These are phyloP conservation scores for Crithidia mellificae DNA, from an alignment of 208 protist species.

Conservation along the genomic window DNA sequence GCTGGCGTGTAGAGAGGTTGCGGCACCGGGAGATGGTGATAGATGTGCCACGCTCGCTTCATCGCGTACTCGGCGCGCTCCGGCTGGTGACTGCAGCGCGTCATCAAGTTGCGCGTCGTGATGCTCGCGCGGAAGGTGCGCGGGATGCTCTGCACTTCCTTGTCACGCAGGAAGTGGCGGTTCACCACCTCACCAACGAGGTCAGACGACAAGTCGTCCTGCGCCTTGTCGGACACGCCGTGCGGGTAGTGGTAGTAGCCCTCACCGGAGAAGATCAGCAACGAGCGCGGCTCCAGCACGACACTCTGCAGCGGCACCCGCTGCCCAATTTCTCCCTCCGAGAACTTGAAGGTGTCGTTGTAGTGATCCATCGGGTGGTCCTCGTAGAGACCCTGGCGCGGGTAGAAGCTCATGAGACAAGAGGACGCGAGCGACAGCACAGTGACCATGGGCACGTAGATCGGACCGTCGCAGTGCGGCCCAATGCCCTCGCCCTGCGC, in stretches of 20 bases:
- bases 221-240: slow-evolving; percentile 72
- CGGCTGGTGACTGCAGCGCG: slow-evolving; percentile 85
- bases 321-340: slow-evolving; percentile 63
- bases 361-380: slow-evolving; percentile 91
- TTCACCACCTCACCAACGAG: slow-evolving; percentile 78
- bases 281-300: slow-evolving; percentile 85
- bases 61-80: slow-evolving; percentile 80
- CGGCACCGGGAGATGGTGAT: slow-evolving; percentile 70
- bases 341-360: slow-evolving; percentile 92
- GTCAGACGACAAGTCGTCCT: slow-evolving; percentile 57
- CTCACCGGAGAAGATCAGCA: slow-evolving; percentile 81
- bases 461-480: slow-evolving; percentile 89
- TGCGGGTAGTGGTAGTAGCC: slow-evolving; percentile 90
- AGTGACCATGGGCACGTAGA: slow-evolving; percentile 85
- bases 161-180: slow-evolving; percentile 62
- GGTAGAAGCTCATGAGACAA: slow-evolving; percentile 89
- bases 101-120: slow-evolving; percentile 85
- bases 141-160: slow-evolving; percentile 45
- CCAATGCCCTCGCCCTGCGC: slow-evolving; percentile 80
- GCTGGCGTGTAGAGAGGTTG: slow-evolving; percentile 51
- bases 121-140: slow-evolving; percentile 81
- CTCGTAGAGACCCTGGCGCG: slow-evolving; percentile 67
- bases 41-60: slow-evolving; percentile 88
- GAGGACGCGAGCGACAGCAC: slow-evolving; percentile 80
- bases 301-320: slow-evolving; percentile 68